phyloP scores from a whole-genome alignment of 2,329 filamentous ascomycete species.

The Fonsecaea multimorphosa region DNA sequence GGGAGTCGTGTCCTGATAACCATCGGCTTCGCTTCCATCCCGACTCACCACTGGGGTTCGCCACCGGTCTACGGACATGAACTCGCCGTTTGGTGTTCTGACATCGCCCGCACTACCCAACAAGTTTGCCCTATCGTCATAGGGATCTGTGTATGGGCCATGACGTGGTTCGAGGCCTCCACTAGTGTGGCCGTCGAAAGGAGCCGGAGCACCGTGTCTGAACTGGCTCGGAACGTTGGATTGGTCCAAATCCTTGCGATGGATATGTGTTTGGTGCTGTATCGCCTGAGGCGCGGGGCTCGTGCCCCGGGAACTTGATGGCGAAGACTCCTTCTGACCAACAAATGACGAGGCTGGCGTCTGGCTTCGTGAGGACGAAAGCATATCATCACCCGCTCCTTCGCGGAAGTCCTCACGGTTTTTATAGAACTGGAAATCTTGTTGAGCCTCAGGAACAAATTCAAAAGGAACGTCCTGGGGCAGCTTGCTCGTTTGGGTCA shows the following conservation, averaged over 20 bases:
- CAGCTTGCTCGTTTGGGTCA: conserved; percentile 46
- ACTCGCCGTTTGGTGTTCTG: conserved; percentile 36
- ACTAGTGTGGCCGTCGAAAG: neutral
- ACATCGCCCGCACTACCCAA: conserved; percentile 30
- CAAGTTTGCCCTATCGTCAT: conserved; percentile 37
- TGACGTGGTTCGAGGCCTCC: conserved; percentile 27
- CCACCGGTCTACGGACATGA: conserved; percentile 36
- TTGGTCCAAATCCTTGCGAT: conserved; percentile 30
- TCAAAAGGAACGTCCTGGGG: conserved; percentile 75
- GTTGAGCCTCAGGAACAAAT: conserved; percentile 80
- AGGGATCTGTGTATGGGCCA: conserved; percentile 32
- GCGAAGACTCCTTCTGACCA: conserved; percentile 41
- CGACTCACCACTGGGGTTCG: conserved; percentile 23
- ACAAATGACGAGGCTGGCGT: conserved; percentile 28
- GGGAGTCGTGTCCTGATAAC: conserved; percentile 22
- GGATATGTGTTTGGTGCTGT: conserved; percentile 38
- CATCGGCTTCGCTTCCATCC: conserved; percentile 9
- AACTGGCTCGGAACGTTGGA: conserved; percentile 29
- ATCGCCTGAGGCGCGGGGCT: conserved; percentile 45
- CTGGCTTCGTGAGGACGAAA: conserved; percentile 26
- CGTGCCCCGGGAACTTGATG: conserved; percentile 39
- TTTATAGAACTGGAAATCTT: conserved; percentile 93
- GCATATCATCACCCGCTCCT: conserved; percentile 72
- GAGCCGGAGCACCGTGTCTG: conserved; percentile 11
- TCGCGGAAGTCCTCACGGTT: conserved; percentile 86